Base-by-base conservation (phyloP, 352 stramenopile species). In the Thalassiosira exigua region DNA sequence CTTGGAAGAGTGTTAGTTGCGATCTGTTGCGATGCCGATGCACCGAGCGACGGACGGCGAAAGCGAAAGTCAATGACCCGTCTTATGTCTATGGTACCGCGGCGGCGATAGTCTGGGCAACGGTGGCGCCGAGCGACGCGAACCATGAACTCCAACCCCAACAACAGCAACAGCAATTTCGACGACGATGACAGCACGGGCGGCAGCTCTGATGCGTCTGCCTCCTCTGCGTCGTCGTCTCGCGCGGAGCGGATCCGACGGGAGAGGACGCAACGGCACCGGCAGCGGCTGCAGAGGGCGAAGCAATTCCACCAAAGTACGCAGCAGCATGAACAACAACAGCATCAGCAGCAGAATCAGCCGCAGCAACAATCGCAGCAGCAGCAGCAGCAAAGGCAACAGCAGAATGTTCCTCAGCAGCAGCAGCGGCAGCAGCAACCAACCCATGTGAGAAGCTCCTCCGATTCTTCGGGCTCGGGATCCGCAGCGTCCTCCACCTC, bases 251-350 rank as follows among this genome's bases (percentile, higher is more conserved):
- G 64, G 12, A 24, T 81, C 12, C 72, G 72, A 9, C 71, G 56
- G 2, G 72, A 81, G 21, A 29, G 72, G n/a, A 81, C 72, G 12
- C 72, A 81, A 30, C 44, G 58, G 12, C 76, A 84, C 56, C 48
- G 76, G 12, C 62, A 80, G 58, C 46, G 76, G 46, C 56, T 84
- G 39, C 76, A 80, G 19, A 24, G 64, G 19, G 76, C 72, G 29
- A 82, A 82, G 33, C 74, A 82, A 27, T 76, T 78, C 70, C 67
- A 77, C 36, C 59, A 73, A 52, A 39, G 52, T 27, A 62, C 12
- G 11, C 54, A 69, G 56, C 56, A 69, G 46, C 36, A 33, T 21
- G 17, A 30, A 36, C 33, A 44, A 2, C 44, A 61, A 36, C 41
- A 61, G 14, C 36, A 56, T 9, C 22, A 27, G n/a, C 9, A 7